Base-by-base conservation (phyloP, 2,329 filamentous ascomycete genomes). In the Cercospora sesami region DNA sequence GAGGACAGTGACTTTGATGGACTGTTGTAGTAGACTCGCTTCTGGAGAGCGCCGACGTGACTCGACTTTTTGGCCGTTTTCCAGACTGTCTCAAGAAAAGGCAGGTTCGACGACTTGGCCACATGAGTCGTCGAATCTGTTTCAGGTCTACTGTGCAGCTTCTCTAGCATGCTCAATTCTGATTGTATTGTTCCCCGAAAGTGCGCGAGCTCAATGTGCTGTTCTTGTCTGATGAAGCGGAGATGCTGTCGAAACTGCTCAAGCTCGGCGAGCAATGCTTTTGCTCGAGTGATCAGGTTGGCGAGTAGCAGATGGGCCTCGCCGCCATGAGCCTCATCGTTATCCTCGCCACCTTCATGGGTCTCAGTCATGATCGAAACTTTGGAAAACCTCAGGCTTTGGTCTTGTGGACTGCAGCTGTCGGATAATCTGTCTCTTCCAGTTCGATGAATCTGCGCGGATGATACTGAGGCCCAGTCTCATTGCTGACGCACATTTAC, bases 31-130 rank as follows among this genome's bases (percentile, higher is more conserved):
- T 86, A 86, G 69, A 87, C 85, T 48, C 83, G 79, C 75, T 86
- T 87, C 61, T 83, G 81, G 63, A 91, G 82, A n/a, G 84, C 84
- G 36, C 85, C 81, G 9, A 92, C 73, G 0, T 86, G 85, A 0
- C 76, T 80, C 65, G 85, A 87, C 18, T 79, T 80, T 75, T 89
- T 90, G 16, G 87, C 87, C 23, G 86, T 83, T 30, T 79, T 78
- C 90, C 90, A 91, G 2, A 91, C 82, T 5, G 86, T 83, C 70
- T 87, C 84, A 64, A 88, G 86, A 74, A 90, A 91, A 0, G 86
- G 84, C 10, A 91, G 75, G 78, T 92, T 92, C 0, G 87, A 90
- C 7, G 87, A 90, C 60, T 85, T 83, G 57, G 90, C 80, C 30
- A 86, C 84, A 74, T 90, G 87, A n/a, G 82, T 75, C 26, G 70